Conservation (phyloP, 345 rosid genomes). For the Brassica incana region DNA sequence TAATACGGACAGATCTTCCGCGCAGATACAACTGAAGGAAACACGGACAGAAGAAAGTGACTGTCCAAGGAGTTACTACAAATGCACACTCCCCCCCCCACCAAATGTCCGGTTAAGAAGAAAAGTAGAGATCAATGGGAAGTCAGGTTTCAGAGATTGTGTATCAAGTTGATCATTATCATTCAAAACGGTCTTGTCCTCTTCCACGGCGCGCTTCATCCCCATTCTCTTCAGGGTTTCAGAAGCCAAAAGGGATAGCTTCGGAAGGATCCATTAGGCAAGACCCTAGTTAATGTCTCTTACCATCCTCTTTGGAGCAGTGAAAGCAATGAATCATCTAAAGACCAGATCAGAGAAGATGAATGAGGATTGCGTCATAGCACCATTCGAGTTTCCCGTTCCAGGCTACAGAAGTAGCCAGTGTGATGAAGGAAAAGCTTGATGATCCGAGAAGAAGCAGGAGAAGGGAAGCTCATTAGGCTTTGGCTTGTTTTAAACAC, state of each 20-base stretch:
- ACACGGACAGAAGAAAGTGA: no score
- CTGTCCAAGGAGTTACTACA: no score
- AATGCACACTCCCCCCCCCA: no score
- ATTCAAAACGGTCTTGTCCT: no score
- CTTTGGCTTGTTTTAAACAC: background rate
- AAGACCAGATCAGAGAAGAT: conserved; percentile 39
- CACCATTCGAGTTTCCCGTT: conserved; percentile 31
- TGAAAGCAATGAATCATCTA: conserved; percentile 51
- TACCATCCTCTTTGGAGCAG: conserved; percentile 35
- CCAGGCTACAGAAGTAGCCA: conserved; percentile 56
- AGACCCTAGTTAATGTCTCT: conserved; percentile 27
- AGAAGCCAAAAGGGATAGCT: conserved; percentile 43
- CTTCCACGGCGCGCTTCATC: background rate
- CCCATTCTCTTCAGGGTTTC: conserved; percentile 41
- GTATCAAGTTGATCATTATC: no score
- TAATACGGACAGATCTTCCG: no score
- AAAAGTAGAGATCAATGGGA: no score
- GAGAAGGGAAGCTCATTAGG: no score
- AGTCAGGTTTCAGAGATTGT: no score
- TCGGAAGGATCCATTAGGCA: background rate
- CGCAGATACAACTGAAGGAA: no score
- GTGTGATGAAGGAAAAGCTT: conserved; percentile 59
- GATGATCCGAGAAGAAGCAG: conserved; percentile 57
- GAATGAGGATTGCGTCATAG: conserved; percentile 39
- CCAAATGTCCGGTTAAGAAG: no score